Evolutionary conservation across 441 rosid genomes (phyloP).

Genomic region (Flueggea neowawraea): DNA sequence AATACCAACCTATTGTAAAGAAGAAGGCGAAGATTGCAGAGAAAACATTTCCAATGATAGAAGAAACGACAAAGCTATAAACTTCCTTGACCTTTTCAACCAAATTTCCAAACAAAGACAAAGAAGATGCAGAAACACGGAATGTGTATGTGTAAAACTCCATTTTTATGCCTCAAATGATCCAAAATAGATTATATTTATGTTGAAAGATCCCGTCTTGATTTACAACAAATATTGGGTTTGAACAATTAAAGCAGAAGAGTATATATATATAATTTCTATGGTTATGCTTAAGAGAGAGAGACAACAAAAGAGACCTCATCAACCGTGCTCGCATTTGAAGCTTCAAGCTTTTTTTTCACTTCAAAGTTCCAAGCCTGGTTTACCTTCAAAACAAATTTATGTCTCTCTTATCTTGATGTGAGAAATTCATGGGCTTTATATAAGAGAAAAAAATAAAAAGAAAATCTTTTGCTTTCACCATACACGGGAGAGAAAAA

Average conservation of each 20-base stretch:
- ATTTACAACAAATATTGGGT: no score
- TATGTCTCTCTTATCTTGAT: no score
- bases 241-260: no score
- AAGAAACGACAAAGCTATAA: constrained; percentile 65
- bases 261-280: no score
- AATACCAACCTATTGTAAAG: constrained; percentile 80
- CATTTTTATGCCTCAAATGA: constrained; percentile 21
- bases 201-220: no score
- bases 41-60: constrained; percentile 77
- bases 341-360: constrained; percentile 28
- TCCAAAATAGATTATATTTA: background rate
- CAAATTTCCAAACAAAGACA: constrained; percentile 45
- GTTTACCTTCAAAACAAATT: no score
- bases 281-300: constrained; percentile 34
- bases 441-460: no score
- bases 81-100: constrained; percentile 55
- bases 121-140: constrained; percentile 41
- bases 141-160: constrained; percentile 50
- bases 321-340: constrained; percentile 63
- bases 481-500: no score
- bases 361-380: no score
- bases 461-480: no score
- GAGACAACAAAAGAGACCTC: constrained; percentile 24
- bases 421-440: no score
- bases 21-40: constrained; percentile 95